Base-by-base conservation (phyloP, 2,329 filamentous ascomycete genomes). In the Tetracladium maxilliforme region DNA sequence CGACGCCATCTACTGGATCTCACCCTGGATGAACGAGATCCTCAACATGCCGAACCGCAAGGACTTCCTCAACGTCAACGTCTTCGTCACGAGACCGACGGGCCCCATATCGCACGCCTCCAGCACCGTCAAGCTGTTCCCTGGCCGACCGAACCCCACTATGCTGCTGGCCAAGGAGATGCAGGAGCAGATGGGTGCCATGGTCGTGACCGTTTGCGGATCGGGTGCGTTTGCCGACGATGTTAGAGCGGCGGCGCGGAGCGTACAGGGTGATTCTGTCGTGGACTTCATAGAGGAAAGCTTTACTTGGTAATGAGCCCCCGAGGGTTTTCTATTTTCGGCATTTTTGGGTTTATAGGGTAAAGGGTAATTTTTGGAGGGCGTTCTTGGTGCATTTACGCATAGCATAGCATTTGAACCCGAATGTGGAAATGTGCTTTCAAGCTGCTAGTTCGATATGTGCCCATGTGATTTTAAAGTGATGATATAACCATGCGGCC, bases 1-100 rank as follows among this genome's bases (percentile, higher is more conserved):
- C 19, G 78, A 93, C 42, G 75, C 87, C 29, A 66, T 95, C 6
- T 83, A 93, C 48, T 95, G 90, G 87, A 80, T 92, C 30, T 71
- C 82, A 6, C 81, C 82, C 5, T 95, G 81, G 76, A 75, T 78
- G 66, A 68, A 77, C 36, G 51, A 58, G 28, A 54, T 95, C 27
- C 62, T 95, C 16, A 65, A 66, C 28, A 76, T 94, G 64, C 78
- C 82, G 9, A 68, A 73, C 38, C 75, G 86, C 27, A 71, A 80
- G 30, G 82, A 93, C 24, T 64, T 93, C 16, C 65, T 98, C 22
- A 76, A 73, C 38, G 80, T 95, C 40, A 71, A 87, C 39, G 68
- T 95, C 23, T 95, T 92, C 52, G 74, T 95, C 37, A 95, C 90
- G 5, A 66, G 83, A 27, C 87, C 87, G 1, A 75, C 80, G 39